These are phyloP conservation scores for Yamadazyma conglobata DNA, from an alignment of 1,139 yeast species.

Conservation along the genomic window DNA sequence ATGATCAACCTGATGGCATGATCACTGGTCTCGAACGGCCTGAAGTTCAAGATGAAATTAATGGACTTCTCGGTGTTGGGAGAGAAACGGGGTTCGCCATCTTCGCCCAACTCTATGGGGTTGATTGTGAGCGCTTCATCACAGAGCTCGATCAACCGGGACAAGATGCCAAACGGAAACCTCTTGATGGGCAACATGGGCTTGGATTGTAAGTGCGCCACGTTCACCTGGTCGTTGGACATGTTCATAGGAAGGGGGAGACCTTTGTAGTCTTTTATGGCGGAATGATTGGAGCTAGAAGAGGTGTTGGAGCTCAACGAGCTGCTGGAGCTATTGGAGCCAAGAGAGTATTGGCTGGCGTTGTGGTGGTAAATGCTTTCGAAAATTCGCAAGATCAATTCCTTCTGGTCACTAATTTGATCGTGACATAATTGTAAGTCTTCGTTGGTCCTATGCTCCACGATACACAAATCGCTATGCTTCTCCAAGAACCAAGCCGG, in stretches of 20 bases:
- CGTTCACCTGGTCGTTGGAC: conserved; percentile 19
- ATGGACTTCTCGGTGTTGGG: conserved; percentile 73
- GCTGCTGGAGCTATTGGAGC: conserved; percentile 6
- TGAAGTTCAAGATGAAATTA: conserved; percentile 50
- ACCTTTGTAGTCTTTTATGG: conserved; percentile 56
- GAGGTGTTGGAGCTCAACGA: conserved; percentile 16
- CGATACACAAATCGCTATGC: conserved; percentile 83
- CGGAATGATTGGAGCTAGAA: conserved; percentile 11
- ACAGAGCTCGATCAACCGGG: conserved; percentile 61
- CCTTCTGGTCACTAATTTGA: conserved; percentile 66
- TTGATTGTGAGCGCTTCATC: conserved; percentile 75
- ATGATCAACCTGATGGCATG: conserved; percentile 61
- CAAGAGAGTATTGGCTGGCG: conserved; percentile 2
- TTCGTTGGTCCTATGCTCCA: conserved; percentile 81
- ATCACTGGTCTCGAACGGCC: conserved; percentile 57
- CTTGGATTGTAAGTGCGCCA: conserved; percentile 24
- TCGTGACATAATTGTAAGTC: conserved; percentile 80
- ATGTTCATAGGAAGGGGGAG: conserved; percentile 41
- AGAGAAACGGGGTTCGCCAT: conserved; percentile 45
- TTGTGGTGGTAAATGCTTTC: conserved; percentile 31
- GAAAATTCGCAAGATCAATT: conserved; percentile 44
- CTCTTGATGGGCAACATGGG: conserved; percentile 29
- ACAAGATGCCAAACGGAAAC: conserved; percentile 69
- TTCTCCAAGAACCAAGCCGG: conserved; percentile 97
- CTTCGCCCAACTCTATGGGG: conserved; percentile 40